Evolutionary conservation across 78 protist species (phyloP).

Genomic region (Dictyostelium brefeldianum): DNA sequence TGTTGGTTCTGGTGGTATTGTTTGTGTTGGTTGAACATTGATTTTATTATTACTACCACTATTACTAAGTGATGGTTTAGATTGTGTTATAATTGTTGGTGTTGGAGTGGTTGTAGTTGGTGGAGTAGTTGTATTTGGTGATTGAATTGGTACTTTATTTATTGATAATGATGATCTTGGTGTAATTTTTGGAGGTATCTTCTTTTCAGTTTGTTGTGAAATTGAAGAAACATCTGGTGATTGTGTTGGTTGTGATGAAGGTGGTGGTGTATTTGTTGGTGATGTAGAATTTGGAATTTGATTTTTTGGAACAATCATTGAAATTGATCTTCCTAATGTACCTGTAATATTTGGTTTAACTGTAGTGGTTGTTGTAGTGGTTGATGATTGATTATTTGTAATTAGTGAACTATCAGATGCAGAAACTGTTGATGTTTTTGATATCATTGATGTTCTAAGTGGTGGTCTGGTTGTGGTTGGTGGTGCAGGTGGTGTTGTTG

Average conservation of each 20-base stretch:
- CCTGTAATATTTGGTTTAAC: slow-evolving; percentile 36
- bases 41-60: neutral
- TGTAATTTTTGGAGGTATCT: slow-evolving; percentile 27
- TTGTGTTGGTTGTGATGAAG: no score
- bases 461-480: neutral
- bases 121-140: neutral
- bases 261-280: neutral
- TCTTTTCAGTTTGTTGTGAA: neutral
- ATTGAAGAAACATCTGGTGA: neutral
- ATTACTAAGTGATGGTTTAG: neutral
- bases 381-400: neutral
- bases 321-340: slow-evolving; percentile 26
- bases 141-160: neutral
- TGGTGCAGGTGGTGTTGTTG: neutral
- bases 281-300: neutral
- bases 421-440: slow-evolving; percentile 17
- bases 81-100: neutral
- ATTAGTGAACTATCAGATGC: slow-evolving; percentile 2
- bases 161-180: slow-evolving; percentile 39
- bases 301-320: slow-evolving; percentile 27
- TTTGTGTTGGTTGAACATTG: neutral
- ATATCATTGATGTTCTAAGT: slow-evolving; percentile 23
- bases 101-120: neutral
- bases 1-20: neutral
- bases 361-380: neutral